Conservation (phyloP, 306 rosid species). For the Prunus mongolica region DNA sequence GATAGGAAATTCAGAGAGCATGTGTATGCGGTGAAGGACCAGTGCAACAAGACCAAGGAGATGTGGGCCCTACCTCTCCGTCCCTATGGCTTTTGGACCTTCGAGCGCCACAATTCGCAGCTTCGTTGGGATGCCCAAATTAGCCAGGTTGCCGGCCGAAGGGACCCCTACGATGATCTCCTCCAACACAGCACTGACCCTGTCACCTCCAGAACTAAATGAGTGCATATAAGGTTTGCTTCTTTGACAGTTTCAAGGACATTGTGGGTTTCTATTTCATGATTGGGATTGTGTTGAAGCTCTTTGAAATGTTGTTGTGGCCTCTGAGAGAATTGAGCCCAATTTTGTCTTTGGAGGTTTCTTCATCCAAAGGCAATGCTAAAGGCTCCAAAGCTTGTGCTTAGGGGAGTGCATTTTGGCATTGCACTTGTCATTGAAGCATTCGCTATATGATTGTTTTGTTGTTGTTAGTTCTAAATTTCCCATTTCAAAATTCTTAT, state of each 20-base stretch:
- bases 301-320: background rate
- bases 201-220: slow-evolving; percentile 22
- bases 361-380: background rate
- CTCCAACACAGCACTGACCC: slow-evolving; percentile 41
- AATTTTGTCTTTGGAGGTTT: background rate
- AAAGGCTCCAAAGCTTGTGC: background rate
- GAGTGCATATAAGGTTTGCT: slow-evolving; percentile 31
- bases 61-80: slow-evolving; percentile 83
- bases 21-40: slow-evolving; percentile 43
- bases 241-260: background rate
- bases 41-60: slow-evolving; percentile 78
- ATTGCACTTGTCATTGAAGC: background rate
- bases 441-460: background rate
- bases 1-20: slow-evolving; percentile 85
- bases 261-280: background rate
- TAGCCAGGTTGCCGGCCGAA: slow-evolving; percentile 74
- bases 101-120: slow-evolving; percentile 92
- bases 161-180: slow-evolving; percentile 90
- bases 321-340: background rate
- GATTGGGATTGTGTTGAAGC: background rate
- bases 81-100: slow-evolving; percentile 96
- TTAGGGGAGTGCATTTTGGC: background rate
- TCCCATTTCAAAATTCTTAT: background rate
- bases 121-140: slow-evolving; percentile 92
- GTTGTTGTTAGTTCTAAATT: background rate